Conservation (phyloP, 2,329 filamentous ascomycete species). For the Dactylellina parvicollis region DNA sequence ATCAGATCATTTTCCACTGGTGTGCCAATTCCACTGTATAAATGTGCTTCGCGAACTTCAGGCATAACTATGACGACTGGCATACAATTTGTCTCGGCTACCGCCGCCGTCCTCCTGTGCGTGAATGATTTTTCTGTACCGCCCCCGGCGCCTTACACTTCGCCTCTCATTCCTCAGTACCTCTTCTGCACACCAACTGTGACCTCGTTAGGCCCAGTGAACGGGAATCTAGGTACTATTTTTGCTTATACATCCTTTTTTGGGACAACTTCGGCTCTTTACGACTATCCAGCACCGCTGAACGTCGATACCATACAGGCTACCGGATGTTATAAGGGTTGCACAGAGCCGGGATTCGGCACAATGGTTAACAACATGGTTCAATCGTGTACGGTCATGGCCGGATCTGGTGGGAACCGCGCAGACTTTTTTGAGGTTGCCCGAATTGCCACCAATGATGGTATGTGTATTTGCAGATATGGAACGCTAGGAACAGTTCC, state of each 20-base stretch:
- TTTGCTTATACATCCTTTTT: neutral
- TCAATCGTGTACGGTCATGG: neutral
- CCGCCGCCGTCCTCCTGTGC: conserved; percentile 2
- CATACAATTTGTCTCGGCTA: neutral
- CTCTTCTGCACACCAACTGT: neutral
- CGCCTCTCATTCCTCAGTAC: neutral
- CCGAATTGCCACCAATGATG: neutral
- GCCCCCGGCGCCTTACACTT: neutral
- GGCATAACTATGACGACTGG: neutral
- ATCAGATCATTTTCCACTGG: neutral
- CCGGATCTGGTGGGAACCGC: neutral
- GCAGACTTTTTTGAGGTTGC: conserved; percentile 1
- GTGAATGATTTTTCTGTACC: neutral
- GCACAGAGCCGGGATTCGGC: neutral
- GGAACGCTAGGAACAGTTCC: neutral
- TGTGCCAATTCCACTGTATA: neutral
- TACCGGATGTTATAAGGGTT: neutral
- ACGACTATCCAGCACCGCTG: neutral
- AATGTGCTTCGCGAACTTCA: neutral
- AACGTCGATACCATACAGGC: neutral
- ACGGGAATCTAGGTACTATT: too few species aligned
- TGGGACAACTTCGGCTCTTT: neutral
- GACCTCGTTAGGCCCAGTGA: neutral
- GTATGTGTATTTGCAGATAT: conserved; percentile 2
- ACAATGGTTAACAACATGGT: neutral